These are phyloP conservation scores for Stenocarpella maydis DNA, from an alignment of 2,329 filamentous ascomycete species.

Conservation along the genomic window DNA sequence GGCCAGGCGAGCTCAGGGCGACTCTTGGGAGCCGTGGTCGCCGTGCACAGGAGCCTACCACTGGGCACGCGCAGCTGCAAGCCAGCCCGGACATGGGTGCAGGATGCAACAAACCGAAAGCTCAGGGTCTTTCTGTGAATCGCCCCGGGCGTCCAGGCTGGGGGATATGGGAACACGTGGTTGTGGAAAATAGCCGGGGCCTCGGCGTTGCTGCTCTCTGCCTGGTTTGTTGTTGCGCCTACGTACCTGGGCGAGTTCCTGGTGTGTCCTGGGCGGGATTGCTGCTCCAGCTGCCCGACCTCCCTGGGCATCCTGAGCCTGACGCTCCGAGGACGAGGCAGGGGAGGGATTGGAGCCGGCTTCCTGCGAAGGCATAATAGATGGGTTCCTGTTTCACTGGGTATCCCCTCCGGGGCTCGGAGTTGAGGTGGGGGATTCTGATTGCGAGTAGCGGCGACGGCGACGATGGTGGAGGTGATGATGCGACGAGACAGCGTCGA, in stretches of 20 bases:
- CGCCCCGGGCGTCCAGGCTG: neutral
- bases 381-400: constrained; percentile 12
- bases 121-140: constrained; percentile 11
- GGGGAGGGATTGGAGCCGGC: neutral
- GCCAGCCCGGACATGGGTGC: neutral
- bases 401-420: neutral
- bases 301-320: constrained; percentile 6
- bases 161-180: constrained; percentile 11
- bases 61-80: neutral
- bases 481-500: neutral
- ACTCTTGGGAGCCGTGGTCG: too few species aligned
- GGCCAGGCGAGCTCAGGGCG: neutral
- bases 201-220: neutral
- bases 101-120: neutral
- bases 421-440: too few species aligned
- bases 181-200: constrained; percentile 5
- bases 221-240: neutral
- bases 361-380: constrained; percentile 27
- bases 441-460: neutral
- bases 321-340: constrained; percentile 9
- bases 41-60: neutral
- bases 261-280: constrained; percentile 26
- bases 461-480: constrained; percentile 2
- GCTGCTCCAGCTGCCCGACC: neutral
- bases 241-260: constrained; percentile 34